Conservation (phyloP, 495 filamentous ascomycete species). For the Aspergillus mulundensis region DNA sequence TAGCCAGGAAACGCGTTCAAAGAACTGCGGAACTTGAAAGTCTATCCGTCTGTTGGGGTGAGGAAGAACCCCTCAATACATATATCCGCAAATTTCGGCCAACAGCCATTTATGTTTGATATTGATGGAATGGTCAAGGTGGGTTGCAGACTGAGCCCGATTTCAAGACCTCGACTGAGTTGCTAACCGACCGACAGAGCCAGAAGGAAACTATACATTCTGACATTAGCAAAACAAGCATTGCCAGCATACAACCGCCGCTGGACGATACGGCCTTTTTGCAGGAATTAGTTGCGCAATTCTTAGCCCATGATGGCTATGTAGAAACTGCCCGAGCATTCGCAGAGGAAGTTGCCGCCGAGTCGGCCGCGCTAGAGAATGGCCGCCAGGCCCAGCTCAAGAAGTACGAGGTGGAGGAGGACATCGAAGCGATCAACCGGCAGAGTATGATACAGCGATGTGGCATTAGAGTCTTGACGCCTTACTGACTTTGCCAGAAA, state of each 20-base stretch:
- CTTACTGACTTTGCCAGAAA: slow-evolving; percentile 50
- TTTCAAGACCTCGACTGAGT: neutral
- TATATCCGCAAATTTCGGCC: slow-evolving; percentile 87
- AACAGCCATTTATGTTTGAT: slow-evolving; percentile 83
- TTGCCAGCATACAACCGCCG: slow-evolving; percentile 57
- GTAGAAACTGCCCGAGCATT: slow-evolving; percentile 92
- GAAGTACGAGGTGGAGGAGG: slow-evolving; percentile 73
- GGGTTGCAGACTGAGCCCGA: slow-evolving; percentile 3
- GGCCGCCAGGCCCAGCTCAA: slow-evolving; percentile 49
- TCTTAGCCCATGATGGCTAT: slow-evolving; percentile 92
- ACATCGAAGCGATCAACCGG: slow-evolving; percentile 79
- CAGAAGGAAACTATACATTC: slow-evolving; percentile 56
- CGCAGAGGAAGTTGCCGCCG: slow-evolving; percentile 72
- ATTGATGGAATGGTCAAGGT: slow-evolving; percentile 87
- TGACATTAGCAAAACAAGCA: slow-evolving; percentile 51
- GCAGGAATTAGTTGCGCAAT: slow-evolving; percentile 81
- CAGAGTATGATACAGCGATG: slow-evolving; percentile 60
- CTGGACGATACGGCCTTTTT: slow-evolving; percentile 73
- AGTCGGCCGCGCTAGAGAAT: slow-evolving; percentile 60
- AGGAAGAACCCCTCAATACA: slow-evolving; percentile 78
- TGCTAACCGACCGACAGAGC: slow-evolving; percentile 38
- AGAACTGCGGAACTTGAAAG: slow-evolving; percentile 62
- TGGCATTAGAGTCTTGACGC: neutral
- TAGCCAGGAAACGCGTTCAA: slow-evolving; percentile 71
- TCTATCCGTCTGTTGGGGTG: slow-evolving; percentile 91